These are phyloP conservation scores for Collybia nuda DNA, from an alignment of 768 basidiomycete species.

Conservation along the genomic window DNA sequence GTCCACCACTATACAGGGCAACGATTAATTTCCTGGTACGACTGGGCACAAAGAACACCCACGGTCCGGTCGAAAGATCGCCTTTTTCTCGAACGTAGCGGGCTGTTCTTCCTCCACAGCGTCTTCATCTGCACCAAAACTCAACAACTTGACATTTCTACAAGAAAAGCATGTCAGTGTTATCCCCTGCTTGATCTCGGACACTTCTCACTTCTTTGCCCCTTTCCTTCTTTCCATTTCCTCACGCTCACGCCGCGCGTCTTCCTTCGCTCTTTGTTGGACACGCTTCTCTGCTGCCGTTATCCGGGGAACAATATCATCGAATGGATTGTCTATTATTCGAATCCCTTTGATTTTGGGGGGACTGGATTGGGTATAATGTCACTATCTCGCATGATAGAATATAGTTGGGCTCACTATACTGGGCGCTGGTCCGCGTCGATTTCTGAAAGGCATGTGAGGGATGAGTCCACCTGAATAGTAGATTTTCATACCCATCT, in stretches of 20 bases:
- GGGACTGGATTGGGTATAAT: slow-evolving; percentile 49
- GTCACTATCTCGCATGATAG: not conserved
- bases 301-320: slow-evolving; percentile 93
- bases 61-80: slow-evolving; percentile 85
- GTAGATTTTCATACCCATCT: slow-evolving; percentile 60
- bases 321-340: slow-evolving; percentile 91
- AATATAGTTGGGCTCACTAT: slow-evolving; percentile 53
- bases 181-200: not conserved
- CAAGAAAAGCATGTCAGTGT: not conserved
- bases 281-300: slow-evolving; percentile 89
- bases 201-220: slow-evolving; percentile 78
- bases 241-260: slow-evolving; percentile 76
- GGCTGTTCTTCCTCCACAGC: slow-evolving; percentile 60
- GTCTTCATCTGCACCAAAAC: slow-evolving; percentile 79
- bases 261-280: slow-evolving; percentile 80
- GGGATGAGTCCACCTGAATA: not conserved
- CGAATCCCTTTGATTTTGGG: slow-evolving; percentile 86
- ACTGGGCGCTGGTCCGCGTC: slow-evolving; percentile 73
- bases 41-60: slow-evolving; percentile 27
- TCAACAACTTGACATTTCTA: slow-evolving; percentile 88
- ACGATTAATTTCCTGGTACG: not conserved
- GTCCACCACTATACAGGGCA: slow-evolving; percentile 31
- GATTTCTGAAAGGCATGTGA: slow-evolving; percentile 49
- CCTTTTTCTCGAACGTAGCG: slow-evolving; percentile 68
- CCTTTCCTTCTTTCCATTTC: slow-evolving; percentile 69